Conservation (phyloP, 176 grass and related monocot genomes). For the Canna indica region DNA sequence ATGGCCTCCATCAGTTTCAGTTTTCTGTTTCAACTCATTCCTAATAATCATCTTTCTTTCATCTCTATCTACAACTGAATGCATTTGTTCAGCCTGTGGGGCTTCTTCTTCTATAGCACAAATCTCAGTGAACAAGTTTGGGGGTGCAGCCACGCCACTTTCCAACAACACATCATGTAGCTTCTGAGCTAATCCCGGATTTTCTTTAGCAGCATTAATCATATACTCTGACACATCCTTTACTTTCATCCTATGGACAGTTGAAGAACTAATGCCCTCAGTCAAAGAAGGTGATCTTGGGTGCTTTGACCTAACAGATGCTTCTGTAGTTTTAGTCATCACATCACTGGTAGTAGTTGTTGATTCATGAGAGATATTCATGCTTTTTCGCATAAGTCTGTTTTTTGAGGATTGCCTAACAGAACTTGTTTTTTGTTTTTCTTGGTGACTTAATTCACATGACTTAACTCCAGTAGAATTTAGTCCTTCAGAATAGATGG, state of each 20-base stretch:
- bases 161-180: conserved; percentile 92
- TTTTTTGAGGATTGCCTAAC: not conserved
- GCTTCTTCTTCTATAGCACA: conserved; percentile 58
- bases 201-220: conserved; percentile 98
- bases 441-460: conserved; percentile 37
- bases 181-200: conserved; percentile 80
- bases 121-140: conserved; percentile 87
- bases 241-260: conserved; percentile 80
- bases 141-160: conserved; percentile 88
- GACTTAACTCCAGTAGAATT: conserved; percentile 33
- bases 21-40: not conserved
- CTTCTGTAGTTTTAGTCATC: conserved; percentile 9
- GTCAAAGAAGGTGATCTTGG: conserved; percentile 23
- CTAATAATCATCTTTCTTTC: conserved; percentile 25
- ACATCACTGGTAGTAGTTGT: conserved; percentile 1
- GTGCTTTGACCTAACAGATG: conserved; percentile 9
- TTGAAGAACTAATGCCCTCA: conserved; percentile 33
- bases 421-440: conserved; percentile 24
- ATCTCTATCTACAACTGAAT: conserved; percentile 28
- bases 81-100: conserved; percentile 3
- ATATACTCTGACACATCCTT: conserved; percentile 98
- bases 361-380: not conserved
- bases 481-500: conserved; percentile 9
- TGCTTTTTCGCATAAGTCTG: not conserved
- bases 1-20: conserved; percentile 32